These are phyloP conservation scores for Plectosphaerella plurivora DNA, from an alignment of 2,329 filamentous ascomycete genomes.

Conservation along the genomic window DNA sequence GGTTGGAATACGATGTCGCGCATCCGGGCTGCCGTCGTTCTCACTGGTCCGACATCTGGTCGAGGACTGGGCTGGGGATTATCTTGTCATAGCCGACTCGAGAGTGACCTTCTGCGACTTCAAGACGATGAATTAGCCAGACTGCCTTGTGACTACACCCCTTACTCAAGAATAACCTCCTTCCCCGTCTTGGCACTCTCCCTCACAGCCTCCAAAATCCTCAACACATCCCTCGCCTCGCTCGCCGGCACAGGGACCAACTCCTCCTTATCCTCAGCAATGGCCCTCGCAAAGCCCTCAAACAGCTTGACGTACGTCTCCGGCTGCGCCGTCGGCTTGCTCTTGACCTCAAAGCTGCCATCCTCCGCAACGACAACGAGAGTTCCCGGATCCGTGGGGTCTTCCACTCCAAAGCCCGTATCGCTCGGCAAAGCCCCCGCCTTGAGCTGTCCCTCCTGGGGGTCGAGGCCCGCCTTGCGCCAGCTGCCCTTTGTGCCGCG, in stretches of 20 bases:
- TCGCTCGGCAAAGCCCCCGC: constrained; percentile 58
- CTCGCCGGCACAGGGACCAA: constrained; percentile 47
- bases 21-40: background rate
- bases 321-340: constrained; percentile 56
- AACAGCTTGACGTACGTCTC: constrained; percentile 69
- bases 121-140: too few relatives aligned
- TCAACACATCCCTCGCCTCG: constrained; percentile 49
- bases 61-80: background rate
- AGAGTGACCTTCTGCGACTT: too few relatives aligned
- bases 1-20: background rate
- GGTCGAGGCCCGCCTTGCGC: constrained; percentile 66
- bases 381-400: constrained; percentile 48
- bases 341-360: constrained; percentile 43
- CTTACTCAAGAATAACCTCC: constrained; percentile 25
- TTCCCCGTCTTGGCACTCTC: constrained; percentile 45
- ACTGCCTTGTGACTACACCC: too few relatives aligned
- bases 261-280: constrained; percentile 42
- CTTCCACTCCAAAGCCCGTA: constrained; percentile 61
- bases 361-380: constrained; percentile 51
- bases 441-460: constrained; percentile 71
- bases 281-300: constrained; percentile 41
- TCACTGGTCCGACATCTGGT: background rate
- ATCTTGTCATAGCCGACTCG: too few relatives aligned
- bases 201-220: constrained; percentile 45
- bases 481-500: constrained; percentile 70